Conservation (phyloP, 2,329 filamentous ascomycete genomes). For the Macrophomina pseudophaseolina region DNA sequence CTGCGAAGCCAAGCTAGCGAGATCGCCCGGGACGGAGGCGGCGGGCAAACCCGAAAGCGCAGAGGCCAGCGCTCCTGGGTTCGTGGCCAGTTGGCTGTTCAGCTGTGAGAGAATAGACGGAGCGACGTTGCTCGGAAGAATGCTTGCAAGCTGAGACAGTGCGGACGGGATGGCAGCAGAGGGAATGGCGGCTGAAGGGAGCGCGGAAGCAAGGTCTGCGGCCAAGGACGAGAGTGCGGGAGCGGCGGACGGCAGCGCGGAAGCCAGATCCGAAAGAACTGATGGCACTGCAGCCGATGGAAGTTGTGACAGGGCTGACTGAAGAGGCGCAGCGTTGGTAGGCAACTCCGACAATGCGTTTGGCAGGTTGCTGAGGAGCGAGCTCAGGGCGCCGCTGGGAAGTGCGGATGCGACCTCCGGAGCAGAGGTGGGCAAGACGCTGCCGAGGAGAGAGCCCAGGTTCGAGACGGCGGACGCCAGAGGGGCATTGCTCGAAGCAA, state of each 20-base stretch:
- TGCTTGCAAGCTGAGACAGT: background rate
- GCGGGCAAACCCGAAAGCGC: background rate
- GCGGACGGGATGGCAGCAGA: background rate
- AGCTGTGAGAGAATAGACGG: background rate
- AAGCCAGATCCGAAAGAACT: background rate
- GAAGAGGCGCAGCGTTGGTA: background rate
- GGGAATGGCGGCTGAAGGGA: background rate
- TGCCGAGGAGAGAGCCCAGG: background rate
- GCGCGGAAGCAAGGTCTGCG: background rate
- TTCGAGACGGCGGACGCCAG: background rate
- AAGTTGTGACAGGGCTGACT: background rate
- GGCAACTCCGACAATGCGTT: background rate
- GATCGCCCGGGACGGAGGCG: background rate
- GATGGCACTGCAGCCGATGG: background rate
- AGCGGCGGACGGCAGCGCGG: background rate
- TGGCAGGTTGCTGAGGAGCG: background rate
- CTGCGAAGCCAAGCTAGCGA: conserved; percentile 5
- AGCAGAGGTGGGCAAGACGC: background rate
- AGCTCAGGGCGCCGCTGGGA: background rate
- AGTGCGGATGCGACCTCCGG: background rate
- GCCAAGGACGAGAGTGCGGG: background rate
- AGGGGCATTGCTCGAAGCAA: background rate
- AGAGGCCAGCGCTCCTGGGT: conserved; percentile 1
- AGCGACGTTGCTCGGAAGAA: conserved; percentile 5
- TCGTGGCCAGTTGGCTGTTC: background rate